phyloP scores from a whole-genome alignment of 164 flowering plant genomes.

The Buxus sempervirens region DNA sequence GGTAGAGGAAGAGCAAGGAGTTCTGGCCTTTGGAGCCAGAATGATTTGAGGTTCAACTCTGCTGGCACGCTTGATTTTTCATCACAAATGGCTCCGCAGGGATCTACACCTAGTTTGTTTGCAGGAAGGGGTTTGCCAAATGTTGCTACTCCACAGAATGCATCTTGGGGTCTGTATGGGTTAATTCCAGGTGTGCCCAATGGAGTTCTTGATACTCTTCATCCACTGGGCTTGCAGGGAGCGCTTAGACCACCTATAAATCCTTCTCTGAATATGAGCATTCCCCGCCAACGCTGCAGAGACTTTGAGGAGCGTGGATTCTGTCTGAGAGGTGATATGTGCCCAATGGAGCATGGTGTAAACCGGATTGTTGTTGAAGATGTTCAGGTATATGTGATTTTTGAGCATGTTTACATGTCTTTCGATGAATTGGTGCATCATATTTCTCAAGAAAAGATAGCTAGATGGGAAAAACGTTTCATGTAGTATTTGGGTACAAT shows the following conservation, averaged over 20 bases:
- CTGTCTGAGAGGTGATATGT: constrained; percentile 96
- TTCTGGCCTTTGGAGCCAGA: constrained; percentile 51
- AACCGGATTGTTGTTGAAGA: constrained; percentile 92
- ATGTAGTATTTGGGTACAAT: neutral
- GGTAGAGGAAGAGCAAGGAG: constrained; percentile 78
- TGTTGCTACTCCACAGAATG: constrained; percentile 52
- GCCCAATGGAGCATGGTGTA: constrained; percentile 98
- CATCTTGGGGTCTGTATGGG: constrained; percentile 76
- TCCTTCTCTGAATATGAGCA: constrained; percentile 51
- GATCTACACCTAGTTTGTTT: constrained; percentile 50
- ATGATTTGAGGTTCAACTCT: constrained; percentile 57
- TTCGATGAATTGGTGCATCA: neutral
- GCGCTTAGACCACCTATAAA: constrained; percentile 51
- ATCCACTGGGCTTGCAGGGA: constrained; percentile 65
- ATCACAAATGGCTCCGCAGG: constrained; percentile 61
- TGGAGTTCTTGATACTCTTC: constrained; percentile 69
- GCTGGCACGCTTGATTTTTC: constrained; percentile 44
- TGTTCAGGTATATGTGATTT: constrained; percentile 68
- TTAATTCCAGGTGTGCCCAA: constrained; percentile 64
- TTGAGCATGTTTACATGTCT: neutral
- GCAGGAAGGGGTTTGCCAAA: constrained; percentile 62
- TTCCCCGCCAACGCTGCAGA: constrained; percentile 77
- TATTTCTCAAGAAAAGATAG: neutral
- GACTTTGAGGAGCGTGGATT: constrained; percentile 99
- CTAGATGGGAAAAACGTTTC: too few relatives aligned